Evolutionary conservation across 2,329 filamentous ascomycete species (phyloP).

Genomic region (Sporothrix phasma): DNA sequence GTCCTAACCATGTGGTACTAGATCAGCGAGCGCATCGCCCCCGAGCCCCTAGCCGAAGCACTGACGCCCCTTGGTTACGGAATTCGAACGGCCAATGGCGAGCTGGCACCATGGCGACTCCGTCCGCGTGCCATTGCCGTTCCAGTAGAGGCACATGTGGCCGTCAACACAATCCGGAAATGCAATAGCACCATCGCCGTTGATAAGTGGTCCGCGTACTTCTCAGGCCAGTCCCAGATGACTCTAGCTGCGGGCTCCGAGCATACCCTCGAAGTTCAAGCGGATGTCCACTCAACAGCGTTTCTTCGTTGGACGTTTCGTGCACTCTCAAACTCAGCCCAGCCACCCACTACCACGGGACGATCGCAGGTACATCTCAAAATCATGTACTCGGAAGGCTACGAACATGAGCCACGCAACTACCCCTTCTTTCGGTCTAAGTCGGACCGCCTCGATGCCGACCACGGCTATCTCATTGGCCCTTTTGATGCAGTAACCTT

Average conservation of each 20-base stretch:
- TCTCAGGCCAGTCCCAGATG: constrained; percentile 13
- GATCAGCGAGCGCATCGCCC: constrained; percentile 22
- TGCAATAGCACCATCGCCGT: constrained; percentile 17
- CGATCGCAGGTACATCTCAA: constrained; percentile 16
- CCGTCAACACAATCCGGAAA: constrained; percentile 20
- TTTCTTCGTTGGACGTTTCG: constrained; percentile 21
- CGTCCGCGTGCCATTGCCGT: constrained; percentile 29
- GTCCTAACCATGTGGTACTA: constrained; percentile 3
- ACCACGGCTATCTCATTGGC: constrained; percentile 23
- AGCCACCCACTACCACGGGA: neutral
- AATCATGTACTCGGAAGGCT: constrained; percentile 27
- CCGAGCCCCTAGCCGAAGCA: neutral
- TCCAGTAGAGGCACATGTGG: constrained; percentile 22
- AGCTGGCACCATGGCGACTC: constrained; percentile 31
- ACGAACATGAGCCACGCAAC: constrained; percentile 26
- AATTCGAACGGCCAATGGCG: constrained; percentile 29
- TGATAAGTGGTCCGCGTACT: constrained; percentile 16
- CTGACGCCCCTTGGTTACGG: constrained; percentile 22
- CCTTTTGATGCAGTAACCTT: constrained; percentile 28
- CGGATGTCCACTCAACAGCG: constrained; percentile 24
- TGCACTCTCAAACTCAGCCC: neutral
- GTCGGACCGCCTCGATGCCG: constrained; percentile 27
- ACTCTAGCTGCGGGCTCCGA: constrained; percentile 15
- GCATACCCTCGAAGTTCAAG: constrained; percentile 22
- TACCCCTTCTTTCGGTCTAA: constrained; percentile 33